Percentiles rank a stretch among this genome's conserved stretches.
Conservation (phyloP, 345 rosid species). For the Diplotaxis tenuifolia region DNA sequence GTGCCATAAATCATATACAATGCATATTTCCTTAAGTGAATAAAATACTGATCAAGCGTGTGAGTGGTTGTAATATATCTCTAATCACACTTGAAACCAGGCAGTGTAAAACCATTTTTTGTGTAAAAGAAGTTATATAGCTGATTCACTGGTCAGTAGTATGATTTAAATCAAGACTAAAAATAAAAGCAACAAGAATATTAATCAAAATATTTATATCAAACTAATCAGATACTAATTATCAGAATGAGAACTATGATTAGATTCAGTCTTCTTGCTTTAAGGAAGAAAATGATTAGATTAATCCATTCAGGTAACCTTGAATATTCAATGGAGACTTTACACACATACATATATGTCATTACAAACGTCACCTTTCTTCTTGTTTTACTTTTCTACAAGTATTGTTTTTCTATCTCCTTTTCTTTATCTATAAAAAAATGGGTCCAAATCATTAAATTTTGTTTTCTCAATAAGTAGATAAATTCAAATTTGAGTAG, state of each 20-base stretch:
- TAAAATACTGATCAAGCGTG: background rate
- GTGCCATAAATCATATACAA: background rate
- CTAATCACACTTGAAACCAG: background rate
- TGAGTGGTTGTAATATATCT: background rate
- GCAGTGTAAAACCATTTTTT: background rate
- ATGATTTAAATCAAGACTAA: too few relatives aligned
- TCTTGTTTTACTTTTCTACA: background rate
- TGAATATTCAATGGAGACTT: background rate
- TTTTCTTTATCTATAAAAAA: background rate
- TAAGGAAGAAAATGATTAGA: background rate
- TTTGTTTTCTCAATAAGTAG: background rate
- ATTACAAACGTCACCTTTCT: conserved; percentile 31
- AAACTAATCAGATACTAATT: too few relatives aligned
- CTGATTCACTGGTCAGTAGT: background rate
- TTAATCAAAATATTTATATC: too few relatives aligned
- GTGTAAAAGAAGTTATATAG: background rate
- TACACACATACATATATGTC: background rate
- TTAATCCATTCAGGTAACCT: background rate
- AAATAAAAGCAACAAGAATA: too few relatives aligned
- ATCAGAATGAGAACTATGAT: background rate
- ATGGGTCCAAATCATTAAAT: background rate
- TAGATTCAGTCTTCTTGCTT: background rate
- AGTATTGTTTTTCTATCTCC: background rate
- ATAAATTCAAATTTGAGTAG: background rate
- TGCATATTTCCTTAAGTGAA: background rate